These are phyloP conservation scores for Inosperma sp. DNA, from an alignment of 768 basidiomycete species.

Conservation along the genomic window DNA sequence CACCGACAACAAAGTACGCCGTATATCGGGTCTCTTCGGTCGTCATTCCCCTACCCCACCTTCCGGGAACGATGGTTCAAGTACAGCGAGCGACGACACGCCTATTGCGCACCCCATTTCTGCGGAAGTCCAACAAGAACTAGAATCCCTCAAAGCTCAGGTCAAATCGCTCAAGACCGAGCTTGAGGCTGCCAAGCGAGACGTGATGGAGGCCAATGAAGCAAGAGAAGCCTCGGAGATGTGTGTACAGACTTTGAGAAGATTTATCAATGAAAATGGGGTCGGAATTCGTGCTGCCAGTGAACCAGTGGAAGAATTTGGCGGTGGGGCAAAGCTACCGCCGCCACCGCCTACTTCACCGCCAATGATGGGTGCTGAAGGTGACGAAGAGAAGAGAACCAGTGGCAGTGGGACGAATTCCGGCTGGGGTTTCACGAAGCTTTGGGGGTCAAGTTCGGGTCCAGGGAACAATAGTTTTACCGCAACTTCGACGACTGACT, in stretches of 20 bases:
- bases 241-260: constrained; percentile 76
- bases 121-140: constrained; percentile 39
- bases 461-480: constrained; percentile 8
- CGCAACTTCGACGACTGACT: constrained; percentile 25
- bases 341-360: constrained; percentile 43
- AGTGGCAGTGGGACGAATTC: constrained; percentile 26
- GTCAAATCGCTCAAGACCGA: constrained; percentile 51
- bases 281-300: too few species aligned
- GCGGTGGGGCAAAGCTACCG: constrained; percentile 34
- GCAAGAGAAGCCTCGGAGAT: constrained; percentile 83
- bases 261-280: constrained; percentile 74
- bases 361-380: constrained; percentile 29
- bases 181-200: constrained; percentile 59
- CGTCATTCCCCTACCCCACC: constrained; percentile 34
- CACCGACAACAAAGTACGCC: constrained; percentile 30
- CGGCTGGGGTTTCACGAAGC: constrained; percentile 68
- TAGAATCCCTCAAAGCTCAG: constrained; percentile 59
- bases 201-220: constrained; percentile 74
- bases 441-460: constrained; percentile 42
- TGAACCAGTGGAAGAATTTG: too few species aligned
- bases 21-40: constrained; percentile 52
- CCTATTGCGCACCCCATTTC: too few species aligned
- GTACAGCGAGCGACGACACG: too few species aligned
- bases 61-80: too few species aligned
- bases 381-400: constrained; percentile 34